Conservation (phyloP, 129 eudicot species). For the Arctium minus region DNA sequence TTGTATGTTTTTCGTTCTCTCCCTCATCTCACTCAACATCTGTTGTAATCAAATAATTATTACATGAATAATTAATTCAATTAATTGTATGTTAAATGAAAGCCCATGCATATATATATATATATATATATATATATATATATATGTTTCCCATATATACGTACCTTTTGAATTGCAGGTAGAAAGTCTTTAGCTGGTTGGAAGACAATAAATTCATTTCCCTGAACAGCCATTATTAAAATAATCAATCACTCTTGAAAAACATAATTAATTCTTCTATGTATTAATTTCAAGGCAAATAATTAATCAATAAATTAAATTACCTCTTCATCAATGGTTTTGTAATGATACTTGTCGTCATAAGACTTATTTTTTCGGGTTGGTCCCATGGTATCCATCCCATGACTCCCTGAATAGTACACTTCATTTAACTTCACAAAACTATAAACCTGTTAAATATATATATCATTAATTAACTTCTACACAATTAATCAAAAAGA, state of each 20-base stretch:
- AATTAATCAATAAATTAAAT: not conserved
- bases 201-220: slow-evolving; percentile 54
- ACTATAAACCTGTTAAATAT: slow-evolving; percentile 40
- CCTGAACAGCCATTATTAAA: slow-evolving; percentile 27
- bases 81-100: not conserved
- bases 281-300: not conserved
- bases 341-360: slow-evolving; percentile 38
- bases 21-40: slow-evolving; percentile 59
- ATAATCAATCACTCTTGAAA: not conserved
- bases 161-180: slow-evolving; percentile 59
- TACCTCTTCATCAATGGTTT: slow-evolving; percentile 50
- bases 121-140: no score
- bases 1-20: slow-evolving; percentile 30
- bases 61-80: not conserved
- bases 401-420: slow-evolving; percentile 86
- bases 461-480: not conserved
- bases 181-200: slow-evolving; percentile 76
- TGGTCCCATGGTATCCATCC: slow-evolving; percentile 89
- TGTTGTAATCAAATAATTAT: slow-evolving; percentile 2
- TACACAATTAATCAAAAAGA: not conserved
- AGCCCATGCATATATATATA: not conserved
- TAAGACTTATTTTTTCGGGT: slow-evolving; percentile 23
- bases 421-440: slow-evolving; percentile 74
- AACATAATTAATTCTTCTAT: not conserved
- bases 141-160: not conserved